A percentile compares a stretch with the other conserved stretches of the same genome.
Evolutionary conservation across 805 yeast species (phyloP).

Genomic region (Kregervanrija pseudodelftensis): DNA sequence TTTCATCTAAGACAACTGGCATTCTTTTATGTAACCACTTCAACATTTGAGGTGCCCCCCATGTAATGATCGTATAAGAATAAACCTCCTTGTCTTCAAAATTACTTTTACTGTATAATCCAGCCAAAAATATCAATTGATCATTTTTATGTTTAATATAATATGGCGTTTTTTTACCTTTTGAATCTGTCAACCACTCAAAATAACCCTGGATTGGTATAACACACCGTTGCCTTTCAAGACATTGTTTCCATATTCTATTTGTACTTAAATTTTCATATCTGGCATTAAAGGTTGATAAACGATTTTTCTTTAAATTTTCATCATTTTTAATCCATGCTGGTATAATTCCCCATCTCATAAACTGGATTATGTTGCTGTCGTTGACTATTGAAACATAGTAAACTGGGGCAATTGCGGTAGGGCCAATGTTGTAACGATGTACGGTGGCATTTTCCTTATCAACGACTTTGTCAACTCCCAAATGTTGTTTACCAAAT

Average conservation of each 20-base stretch:
- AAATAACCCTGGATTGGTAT: constrained; percentile 79
- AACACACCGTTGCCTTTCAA: constrained; percentile 48
- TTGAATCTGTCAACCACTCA: constrained; percentile 53
- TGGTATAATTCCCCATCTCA: constrained; percentile 83
- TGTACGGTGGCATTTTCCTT: constrained; percentile 21
- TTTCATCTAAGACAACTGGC: constrained; percentile 66
- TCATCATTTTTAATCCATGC: constrained; percentile 42
- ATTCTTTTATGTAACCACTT: constrained; percentile 70
- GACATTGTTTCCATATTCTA: constrained; percentile 50
- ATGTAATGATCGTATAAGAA: constrained; percentile 69
- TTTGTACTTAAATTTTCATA: constrained; percentile 49
- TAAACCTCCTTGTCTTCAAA: constrained; percentile 26
- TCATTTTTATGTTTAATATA: constrained; percentile 49
- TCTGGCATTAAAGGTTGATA: constrained; percentile 68
- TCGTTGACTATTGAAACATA: constrained; percentile 4
- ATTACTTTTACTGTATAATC: constrained; percentile 32
- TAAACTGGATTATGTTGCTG: constrained; percentile 32
- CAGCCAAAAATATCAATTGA: constrained; percentile 60
- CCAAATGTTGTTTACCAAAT: constrained; percentile 23
- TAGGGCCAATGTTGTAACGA: constrained; percentile 59
- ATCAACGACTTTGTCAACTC: constrained; percentile 20
- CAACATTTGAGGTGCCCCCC: constrained; percentile 54
- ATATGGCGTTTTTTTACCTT: constrained; percentile 49
- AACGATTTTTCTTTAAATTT: constrained; percentile 27
- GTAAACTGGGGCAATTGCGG: constrained; percentile 40